Base-by-base conservation (phyloP, 257 asterid genomes). In the Ligustrum vulgare region DNA sequence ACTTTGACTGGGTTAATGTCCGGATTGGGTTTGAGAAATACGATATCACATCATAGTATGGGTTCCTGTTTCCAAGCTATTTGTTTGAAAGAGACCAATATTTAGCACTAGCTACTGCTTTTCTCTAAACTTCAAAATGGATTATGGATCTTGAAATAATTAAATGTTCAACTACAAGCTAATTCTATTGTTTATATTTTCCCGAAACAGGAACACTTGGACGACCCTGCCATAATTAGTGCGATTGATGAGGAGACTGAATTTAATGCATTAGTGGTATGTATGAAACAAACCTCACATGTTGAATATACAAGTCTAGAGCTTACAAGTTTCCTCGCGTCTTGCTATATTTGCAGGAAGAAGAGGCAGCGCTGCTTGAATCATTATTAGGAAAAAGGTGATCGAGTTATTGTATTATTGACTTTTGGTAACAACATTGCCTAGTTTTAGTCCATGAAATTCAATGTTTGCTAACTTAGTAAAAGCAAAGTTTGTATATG, bases 191-290 rank as follows among this genome's bases (percentile, higher is more conserved):
- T 51, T 23, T 18, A 51, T 18, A 51, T 51, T 51, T 51, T 73
- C 31, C 77, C 79, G 79, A 47, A 75, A 70, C 92, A 94, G 99
- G 99, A 94, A 81, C 88, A 85, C 62, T 78, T 94, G 94, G 99
- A 94, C 18, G 99, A 94, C 76, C 92, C 93, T 72, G 96, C 94
- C 70, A 72, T 89, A 70, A 85, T 88, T 71, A 85, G 97, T 34
- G 88, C 94, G 75, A 91, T 94, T 72, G 99, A 94, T 15, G 98
- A 94, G 84, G 99, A 94, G 87, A 94, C 98, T 3, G 99, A 94
- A 80, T 94, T 94, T 85, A 94, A 94, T 65, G 99, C 98, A 72
- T 89, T 94, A 68, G 99, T 91, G 96, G 99, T 94, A 87, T 22
- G 87, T 79, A 63, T 23, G n/a, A 41, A 51, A 51, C 25, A 41